A percentile compares a stretch with the other conserved stretches of the same genome.
phyloP scores from a whole-genome alignment of 2,329 filamentous ascomycete genomes.

The Fragosphaeria purpurea region DNA sequence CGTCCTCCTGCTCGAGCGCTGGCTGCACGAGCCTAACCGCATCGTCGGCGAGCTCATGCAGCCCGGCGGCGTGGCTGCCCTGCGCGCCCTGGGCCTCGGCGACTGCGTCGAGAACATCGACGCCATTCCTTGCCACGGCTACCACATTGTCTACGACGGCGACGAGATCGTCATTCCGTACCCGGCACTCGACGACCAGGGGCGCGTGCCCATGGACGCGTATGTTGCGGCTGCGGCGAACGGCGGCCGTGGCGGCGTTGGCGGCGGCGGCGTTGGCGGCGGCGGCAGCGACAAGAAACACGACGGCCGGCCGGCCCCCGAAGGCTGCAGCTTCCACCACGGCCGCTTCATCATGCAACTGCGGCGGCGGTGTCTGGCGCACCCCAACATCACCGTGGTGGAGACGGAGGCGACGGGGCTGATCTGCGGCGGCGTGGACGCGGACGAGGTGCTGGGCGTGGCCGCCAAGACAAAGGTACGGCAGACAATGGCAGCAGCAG shows the following conservation, averaged over 20 bases:
- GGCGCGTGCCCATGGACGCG: slow-evolving; percentile 24
- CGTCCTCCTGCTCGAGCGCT: slow-evolving; percentile 81
- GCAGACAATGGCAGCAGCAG: slow-evolving; percentile 32
- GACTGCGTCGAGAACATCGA: slow-evolving; percentile 86
- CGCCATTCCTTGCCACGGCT: slow-evolving; percentile 70
- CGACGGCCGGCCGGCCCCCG: slow-evolving; percentile 29
- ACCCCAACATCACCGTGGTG: slow-evolving; percentile 79
- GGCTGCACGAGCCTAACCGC: slow-evolving; percentile 83
- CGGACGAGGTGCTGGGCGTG: slow-evolving; percentile 69
- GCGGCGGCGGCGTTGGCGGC: too few species aligned
- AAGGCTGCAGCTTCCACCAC: slow-evolving; percentile 84
- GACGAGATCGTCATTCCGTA: slow-evolving; percentile 69
- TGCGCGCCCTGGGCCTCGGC: slow-evolving; percentile 68
- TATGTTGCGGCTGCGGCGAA: neutral
- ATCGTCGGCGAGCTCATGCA: slow-evolving; percentile 95
- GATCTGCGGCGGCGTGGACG: slow-evolving; percentile 57
- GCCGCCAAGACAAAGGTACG: slow-evolving; percentile 55
- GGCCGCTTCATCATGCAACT: slow-evolving; percentile 83
- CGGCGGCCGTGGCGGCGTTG: neutral
- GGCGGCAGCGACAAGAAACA: slow-evolving; percentile 8
- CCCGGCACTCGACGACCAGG: slow-evolving; percentile 48
- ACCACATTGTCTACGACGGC: slow-evolving; percentile 76
- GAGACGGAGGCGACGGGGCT: slow-evolving; percentile 78
- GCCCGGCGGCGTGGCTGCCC: slow-evolving; percentile 74
- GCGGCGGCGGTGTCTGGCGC: slow-evolving; percentile 60